These are phyloP conservation scores for Penicillium sp. DNA, from an alignment of 2,329 filamentous ascomycete genomes.

Conservation along the genomic window DNA sequence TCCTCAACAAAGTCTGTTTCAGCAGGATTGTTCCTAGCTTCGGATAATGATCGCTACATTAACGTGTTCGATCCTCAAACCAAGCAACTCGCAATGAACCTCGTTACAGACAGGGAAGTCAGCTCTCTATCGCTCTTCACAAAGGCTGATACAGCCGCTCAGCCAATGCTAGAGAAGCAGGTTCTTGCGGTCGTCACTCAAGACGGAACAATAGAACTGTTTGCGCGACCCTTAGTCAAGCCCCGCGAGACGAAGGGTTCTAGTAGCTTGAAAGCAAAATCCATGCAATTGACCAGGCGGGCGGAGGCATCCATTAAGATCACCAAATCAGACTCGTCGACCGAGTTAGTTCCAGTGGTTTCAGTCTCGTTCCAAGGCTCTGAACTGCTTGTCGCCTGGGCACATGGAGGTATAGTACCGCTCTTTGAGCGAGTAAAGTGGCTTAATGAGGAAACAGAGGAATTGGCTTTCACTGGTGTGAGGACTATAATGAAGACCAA, in stretches of 20 bases:
- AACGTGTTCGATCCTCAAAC: slow-evolving; percentile 53
- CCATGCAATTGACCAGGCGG: slow-evolving; percentile 51
- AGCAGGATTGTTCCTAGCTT: slow-evolving; percentile 51
- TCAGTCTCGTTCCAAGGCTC: slow-evolving; percentile 51
- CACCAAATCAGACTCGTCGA: slow-evolving; percentile 46
- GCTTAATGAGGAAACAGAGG: slow-evolving; percentile 50
- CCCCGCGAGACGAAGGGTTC: slow-evolving; percentile 35
- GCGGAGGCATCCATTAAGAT: slow-evolving; percentile 52
- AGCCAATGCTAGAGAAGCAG: slow-evolving; percentile 41
- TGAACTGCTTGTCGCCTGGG: slow-evolving; percentile 53
- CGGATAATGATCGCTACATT: slow-evolving; percentile 56
- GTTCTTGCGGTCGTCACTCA: slow-evolving; percentile 53
- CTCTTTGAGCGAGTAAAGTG: slow-evolving; percentile 56
- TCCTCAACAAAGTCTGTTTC: slow-evolving; percentile 42
- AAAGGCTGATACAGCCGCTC: slow-evolving; percentile 25
- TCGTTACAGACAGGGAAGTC: slow-evolving; percentile 56
- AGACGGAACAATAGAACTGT: slow-evolving; percentile 56
- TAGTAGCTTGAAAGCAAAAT: slow-evolving; percentile 49
- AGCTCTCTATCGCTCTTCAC: slow-evolving; percentile 43
- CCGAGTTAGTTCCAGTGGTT: slow-evolving; percentile 47
- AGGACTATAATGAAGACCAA: slow-evolving; percentile 52
- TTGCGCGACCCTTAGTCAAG: slow-evolving; percentile 53
- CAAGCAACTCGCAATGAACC: slow-evolving; percentile 51
- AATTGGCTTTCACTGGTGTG: slow-evolving; percentile 49
- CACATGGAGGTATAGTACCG: slow-evolving; percentile 55